Percentiles rank a stretch among this genome's conserved stretches.
Conservation (phyloP, 2,329 filamentous ascomycete genomes). For the Fusarium pilosicola region DNA sequence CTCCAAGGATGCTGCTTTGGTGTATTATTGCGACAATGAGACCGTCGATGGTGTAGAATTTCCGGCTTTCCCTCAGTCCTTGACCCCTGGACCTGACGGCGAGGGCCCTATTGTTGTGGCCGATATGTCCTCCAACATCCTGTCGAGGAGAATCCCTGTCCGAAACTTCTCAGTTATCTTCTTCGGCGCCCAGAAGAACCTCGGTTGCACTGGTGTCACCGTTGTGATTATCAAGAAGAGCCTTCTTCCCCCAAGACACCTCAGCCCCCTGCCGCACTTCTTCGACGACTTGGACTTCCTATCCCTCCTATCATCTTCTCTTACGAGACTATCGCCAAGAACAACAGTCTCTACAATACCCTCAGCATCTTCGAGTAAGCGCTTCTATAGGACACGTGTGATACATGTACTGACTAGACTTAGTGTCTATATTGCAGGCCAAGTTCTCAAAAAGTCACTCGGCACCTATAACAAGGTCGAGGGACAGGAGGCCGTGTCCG, state of each 20-base stretch:
- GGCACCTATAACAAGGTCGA: slow-evolving; percentile 73
- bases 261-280: slow-evolving; percentile 73
- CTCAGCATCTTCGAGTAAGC: slow-evolving; percentile 86
- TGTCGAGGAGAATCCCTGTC: slow-evolving; percentile 81
- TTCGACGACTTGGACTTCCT: slow-evolving; percentile 80
- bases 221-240: slow-evolving; percentile 86
- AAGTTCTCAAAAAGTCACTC: slow-evolving; percentile 83
- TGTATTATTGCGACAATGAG: slow-evolving; percentile 95
- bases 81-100: slow-evolving; percentile 68
- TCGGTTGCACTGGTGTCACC: slow-evolving; percentile 86
- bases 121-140: slow-evolving; percentile 95
- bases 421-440: slow-evolving; percentile 88
- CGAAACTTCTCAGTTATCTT: slow-evolving; percentile 86
- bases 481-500: slow-evolving; percentile 78
- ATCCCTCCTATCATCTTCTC: slow-evolving; percentile 82
- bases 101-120: slow-evolving; percentile 82
- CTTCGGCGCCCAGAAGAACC: slow-evolving; percentile 94
- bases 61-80: slow-evolving; percentile 72
- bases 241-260: slow-evolving; percentile 75
- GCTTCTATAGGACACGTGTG: background rate
- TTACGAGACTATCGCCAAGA: slow-evolving; percentile 88
- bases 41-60: slow-evolving; percentile 95
- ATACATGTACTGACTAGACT: slow-evolving; percentile 11
- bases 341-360: slow-evolving; percentile 96
- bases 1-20: slow-evolving; percentile 74